phyloP scores from a whole-genome alignment of 2,329 filamentous ascomycete species.

The Thermomyces lanuginosus region DNA sequence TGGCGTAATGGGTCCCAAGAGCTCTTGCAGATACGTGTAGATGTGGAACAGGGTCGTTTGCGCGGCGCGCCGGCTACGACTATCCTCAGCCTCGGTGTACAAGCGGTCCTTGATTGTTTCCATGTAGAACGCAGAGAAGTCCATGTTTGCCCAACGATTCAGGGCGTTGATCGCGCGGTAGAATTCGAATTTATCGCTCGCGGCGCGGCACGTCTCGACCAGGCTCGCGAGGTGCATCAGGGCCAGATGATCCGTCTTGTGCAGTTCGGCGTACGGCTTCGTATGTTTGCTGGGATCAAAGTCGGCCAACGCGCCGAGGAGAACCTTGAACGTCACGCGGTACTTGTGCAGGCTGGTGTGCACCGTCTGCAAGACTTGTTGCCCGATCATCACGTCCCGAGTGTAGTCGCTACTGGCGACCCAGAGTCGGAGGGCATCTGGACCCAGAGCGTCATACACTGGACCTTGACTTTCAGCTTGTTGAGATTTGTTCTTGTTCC shows the following conservation, averaged over 20 bases:
- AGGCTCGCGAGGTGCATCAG: slow-evolving; percentile 55
- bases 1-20: slow-evolving; percentile 68
- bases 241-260: slow-evolving; percentile 56
- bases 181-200: slow-evolving; percentile 62
- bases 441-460: slow-evolving; percentile 55
- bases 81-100: slow-evolving; percentile 62
- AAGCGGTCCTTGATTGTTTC: slow-evolving; percentile 82
- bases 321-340: slow-evolving; percentile 75
- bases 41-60: slow-evolving; percentile 45
- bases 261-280: slow-evolving; percentile 33
- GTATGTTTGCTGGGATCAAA: slow-evolving; percentile 27
- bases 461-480: slow-evolving; percentile 21
- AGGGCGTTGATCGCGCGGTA: slow-evolving; percentile 57
- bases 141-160: slow-evolving; percentile 64
- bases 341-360: slow-evolving; percentile 71
- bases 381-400: slow-evolving; percentile 66
- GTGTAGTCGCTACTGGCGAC: slow-evolving; percentile 85
- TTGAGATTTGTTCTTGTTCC: slow-evolving; percentile 39
- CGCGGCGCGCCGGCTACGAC: slow-evolving; percentile 40
- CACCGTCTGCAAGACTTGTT: slow-evolving; percentile 57
- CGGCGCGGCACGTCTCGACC: slow-evolving; percentile 46
- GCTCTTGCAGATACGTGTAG: slow-evolving; percentile 54
- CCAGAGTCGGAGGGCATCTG: slow-evolving; percentile 81
- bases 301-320: slow-evolving; percentile 57
- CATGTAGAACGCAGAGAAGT: slow-evolving; percentile 86